Conservation (phyloP, 129 eudicot genomes). For the sunflower (Helianthus annuus) region DNA sequence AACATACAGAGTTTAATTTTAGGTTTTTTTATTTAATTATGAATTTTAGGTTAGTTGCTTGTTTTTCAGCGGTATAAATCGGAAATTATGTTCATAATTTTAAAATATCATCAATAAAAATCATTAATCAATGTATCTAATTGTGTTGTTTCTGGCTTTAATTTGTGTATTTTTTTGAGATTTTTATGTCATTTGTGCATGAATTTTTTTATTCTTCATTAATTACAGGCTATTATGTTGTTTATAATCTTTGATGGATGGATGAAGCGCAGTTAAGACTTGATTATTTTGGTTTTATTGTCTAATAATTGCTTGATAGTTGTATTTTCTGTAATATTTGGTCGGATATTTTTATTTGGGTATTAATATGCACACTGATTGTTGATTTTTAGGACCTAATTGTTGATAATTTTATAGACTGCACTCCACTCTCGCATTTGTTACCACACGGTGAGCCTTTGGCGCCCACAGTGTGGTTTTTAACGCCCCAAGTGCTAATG, state of each 20-base stretch:
- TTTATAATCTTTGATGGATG: neutral
- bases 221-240: neutral
- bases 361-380: neutral
- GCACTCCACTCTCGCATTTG: too few relatives aligned
- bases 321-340: neutral
- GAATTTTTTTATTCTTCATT: neutral
- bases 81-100: neutral
- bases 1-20: neutral
- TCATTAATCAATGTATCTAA: constrained; percentile 20
- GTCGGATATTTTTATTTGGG: neutral
- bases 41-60: too few relatives aligned
- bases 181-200: neutral
- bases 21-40: neutral
- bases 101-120: constrained; percentile 15
- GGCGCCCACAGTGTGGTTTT: too few relatives aligned
- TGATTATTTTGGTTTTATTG: constrained; percentile 11
- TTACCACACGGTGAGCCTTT: too few relatives aligned
- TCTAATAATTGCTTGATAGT: neutral
- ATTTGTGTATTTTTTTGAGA: neutral
- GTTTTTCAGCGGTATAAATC: too few relatives aligned
- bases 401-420: neutral
- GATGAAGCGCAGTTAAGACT: neutral
- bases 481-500: too few relatives aligned
- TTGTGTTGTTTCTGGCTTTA: neutral
- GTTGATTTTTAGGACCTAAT: neutral